Conservation (phyloP, 2,329 filamentous ascomycete species). For the Tolypocladium pustulatum region DNA sequence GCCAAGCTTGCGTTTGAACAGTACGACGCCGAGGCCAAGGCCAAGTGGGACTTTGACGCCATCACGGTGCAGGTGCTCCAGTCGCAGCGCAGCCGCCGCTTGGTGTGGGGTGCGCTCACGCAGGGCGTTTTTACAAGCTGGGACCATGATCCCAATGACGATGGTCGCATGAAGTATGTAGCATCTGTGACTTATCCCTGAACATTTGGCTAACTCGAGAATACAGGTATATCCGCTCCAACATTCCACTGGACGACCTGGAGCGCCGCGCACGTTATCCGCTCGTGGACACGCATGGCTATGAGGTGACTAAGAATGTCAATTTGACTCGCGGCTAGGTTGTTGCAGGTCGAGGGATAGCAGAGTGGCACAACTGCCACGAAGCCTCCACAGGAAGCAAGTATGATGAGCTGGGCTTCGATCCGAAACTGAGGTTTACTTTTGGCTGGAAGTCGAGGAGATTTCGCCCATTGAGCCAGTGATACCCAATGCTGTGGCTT, state of each 20-base stretch:
- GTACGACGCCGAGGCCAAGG: slow-evolving; percentile 63
- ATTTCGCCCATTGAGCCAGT: neutral
- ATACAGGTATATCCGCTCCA: slow-evolving; percentile 70
- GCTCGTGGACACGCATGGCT: slow-evolving; percentile 45
- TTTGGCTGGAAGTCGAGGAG: neutral
- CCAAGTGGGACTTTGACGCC: slow-evolving; percentile 69
- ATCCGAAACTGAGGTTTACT: neutral
- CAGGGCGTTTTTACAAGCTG: slow-evolving; percentile 68
- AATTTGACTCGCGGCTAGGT: slow-evolving; percentile 21
- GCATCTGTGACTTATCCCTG: neutral
- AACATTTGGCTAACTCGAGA: neutral
- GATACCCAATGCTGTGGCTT: slow-evolving; percentile 1
- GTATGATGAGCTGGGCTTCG: neutral
- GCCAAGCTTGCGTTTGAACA: slow-evolving; percentile 43
- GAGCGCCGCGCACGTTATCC: slow-evolving; percentile 69
- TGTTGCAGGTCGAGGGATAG: neutral
- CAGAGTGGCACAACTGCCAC: neutral
- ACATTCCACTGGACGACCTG: slow-evolving; percentile 70
- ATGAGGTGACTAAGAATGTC: slow-evolving; percentile 31
- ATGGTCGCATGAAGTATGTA: slow-evolving; percentile 54
- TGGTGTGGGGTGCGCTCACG: slow-evolving; percentile 73
- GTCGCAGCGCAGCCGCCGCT: slow-evolving; percentile 67
- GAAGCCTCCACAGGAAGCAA: neutral
- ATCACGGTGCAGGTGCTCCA: slow-evolving; percentile 66
- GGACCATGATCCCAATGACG: slow-evolving; percentile 71